Evolutionary conservation across 306 rosid genomes (phyloP).

Genomic region (Casuarina glauca): DNA sequence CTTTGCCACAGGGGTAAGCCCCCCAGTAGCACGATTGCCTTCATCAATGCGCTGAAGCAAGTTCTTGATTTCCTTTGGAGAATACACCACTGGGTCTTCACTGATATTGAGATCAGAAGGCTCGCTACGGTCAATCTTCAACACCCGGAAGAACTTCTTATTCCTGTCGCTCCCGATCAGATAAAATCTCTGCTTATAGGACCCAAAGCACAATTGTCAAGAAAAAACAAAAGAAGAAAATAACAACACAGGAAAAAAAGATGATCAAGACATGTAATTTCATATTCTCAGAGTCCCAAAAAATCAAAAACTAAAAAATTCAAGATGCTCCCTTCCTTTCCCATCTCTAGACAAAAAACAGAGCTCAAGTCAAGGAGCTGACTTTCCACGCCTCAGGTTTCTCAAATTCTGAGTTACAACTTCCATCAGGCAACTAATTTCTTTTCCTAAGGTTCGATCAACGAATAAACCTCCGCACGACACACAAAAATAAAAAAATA

Average conservation of each 20-base stretch:
- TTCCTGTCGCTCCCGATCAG: slow-evolving; percentile 84
- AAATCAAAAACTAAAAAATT: not conserved
- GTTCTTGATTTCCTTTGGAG: slow-evolving; percentile 74
- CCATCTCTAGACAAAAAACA: not conserved
- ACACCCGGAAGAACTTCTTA: slow-evolving; percentile 69
- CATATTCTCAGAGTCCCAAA: not conserved
- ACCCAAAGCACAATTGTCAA: slow-evolving; percentile 9
- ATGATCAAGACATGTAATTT: not conserved
- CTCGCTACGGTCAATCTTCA: slow-evolving; percentile 95
- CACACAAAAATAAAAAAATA: not conserved
- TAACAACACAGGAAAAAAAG: not conserved
- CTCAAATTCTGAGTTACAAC: not conserved
- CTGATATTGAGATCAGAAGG: slow-evolving; percentile 74
- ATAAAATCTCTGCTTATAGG: slow-evolving; percentile 59
- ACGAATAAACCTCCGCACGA: not conserved
- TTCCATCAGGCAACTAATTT: not conserved
- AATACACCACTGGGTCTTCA: slow-evolving; percentile 87
- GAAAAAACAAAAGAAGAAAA: not conserved
- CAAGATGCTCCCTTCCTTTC: not conserved
- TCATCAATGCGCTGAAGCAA: slow-evolving; percentile 80
- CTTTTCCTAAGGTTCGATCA: not conserved
- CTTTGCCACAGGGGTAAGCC: slow-evolving; percentile 64
- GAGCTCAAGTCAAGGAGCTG: not conserved
- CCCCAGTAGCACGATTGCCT: slow-evolving; percentile 90
- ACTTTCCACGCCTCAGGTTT: not conserved